Evolutionary conservation across 345 rosid species (phyloP), one percentile per base, ranked within the genome.

Genomic region (Punica granatum): DNA sequence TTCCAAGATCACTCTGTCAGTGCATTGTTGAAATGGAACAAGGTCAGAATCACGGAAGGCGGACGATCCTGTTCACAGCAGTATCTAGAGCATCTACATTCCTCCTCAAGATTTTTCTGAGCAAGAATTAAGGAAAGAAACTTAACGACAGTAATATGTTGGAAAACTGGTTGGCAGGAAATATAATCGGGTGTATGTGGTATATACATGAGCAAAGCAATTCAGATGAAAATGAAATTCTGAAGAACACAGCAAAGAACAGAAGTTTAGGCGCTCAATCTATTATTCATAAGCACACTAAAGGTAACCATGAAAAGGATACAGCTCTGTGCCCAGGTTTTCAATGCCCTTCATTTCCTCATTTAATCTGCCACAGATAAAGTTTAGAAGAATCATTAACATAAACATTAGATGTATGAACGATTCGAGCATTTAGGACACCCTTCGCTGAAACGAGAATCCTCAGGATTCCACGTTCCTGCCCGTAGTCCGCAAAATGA

Each of bases 341-440:
- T 91, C 93, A 62, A 81, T 53, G 39, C 90, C 93, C 81, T 85
- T 94, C 84, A 91, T 85, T 80, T 91, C 98, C 80, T 91, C 90
- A 21, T 94, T 94, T 67, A 94, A 78, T 82, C 99, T 89, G 96
- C 70, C 77, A 44, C 28, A 51, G 19, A 31, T 7, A 21, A 48
- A 18, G 25, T 19, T 18, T 18, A 19, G 8, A n/a, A n/a, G 19
- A 18, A 18, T 21, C 26, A n/a, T 49, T 37, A 37, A 37, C 11
- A 75, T 37, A 31, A 42, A 32, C 33, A 46, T 5, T 6, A 31
- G 3, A 51, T 6, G 61, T 56, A 56, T 56, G 13, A 56, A 56
- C 26, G 7, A 26, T 33, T 56, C 34, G 10, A 56, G 61, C 61
- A 56, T 28, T 28, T 56, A 18, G 19, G 19, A 56, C 32, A 23